phyloP scores from a whole-genome alignment of 2,329 filamentous ascomycete genomes.

The Clarireedia homoeocarpa region DNA sequence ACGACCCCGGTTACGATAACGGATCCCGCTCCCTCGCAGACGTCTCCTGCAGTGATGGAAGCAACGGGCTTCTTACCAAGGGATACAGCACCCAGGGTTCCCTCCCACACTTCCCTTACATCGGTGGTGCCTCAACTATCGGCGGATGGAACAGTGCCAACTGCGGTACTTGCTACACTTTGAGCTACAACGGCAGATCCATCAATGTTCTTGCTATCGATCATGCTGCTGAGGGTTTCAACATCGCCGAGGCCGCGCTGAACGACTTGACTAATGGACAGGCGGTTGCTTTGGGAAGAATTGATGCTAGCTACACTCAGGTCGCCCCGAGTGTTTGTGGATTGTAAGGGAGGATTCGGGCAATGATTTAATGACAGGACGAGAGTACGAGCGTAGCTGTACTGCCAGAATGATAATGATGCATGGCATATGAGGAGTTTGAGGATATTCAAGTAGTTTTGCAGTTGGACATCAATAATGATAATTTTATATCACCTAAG shows the following conservation, averaged over 20 bases:
- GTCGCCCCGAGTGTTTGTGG: slow-evolving; percentile 39
- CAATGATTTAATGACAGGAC: background rate
- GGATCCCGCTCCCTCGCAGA: slow-evolving; percentile 42
- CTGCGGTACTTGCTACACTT: slow-evolving; percentile 53
- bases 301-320: slow-evolving; percentile 42
- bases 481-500: no score
- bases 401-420: background rate
- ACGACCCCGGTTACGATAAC: slow-evolving; percentile 65
- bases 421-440: background rate
- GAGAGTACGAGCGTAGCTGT: background rate
- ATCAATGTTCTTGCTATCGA: slow-evolving; percentile 52
- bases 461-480: no score
- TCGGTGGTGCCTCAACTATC: slow-evolving; percentile 47
- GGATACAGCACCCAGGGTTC: slow-evolving; percentile 43
- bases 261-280: slow-evolving; percentile 46
- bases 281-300: slow-evolving; percentile 41
- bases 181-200: slow-evolving; percentile 42
- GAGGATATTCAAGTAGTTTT: no score
- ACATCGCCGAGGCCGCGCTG: slow-evolving; percentile 49
- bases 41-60: slow-evolving; percentile 61
- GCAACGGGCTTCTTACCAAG: slow-evolving; percentile 56
- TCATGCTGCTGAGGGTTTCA: slow-evolving; percentile 42
- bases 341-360: slow-evolving; percentile 12
- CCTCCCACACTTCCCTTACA: slow-evolving; percentile 44
- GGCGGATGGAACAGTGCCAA: slow-evolving; percentile 43